phyloP scores from a whole-genome alignment of 495 filamentous ascomycete genomes.

The Xylaria telfairii region DNA sequence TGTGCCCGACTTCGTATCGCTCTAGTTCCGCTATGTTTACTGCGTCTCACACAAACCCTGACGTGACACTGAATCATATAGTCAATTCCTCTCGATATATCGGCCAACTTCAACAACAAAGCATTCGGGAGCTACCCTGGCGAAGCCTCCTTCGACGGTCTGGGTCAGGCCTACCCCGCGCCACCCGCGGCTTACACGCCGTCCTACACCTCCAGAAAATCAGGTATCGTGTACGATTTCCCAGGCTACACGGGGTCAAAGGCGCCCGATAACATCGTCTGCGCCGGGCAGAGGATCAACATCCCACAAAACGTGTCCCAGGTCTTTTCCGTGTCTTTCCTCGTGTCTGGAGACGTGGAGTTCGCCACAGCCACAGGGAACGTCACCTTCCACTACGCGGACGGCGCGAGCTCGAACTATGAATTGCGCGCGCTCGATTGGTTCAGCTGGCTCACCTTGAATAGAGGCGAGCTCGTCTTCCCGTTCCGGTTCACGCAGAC shows the following conservation, averaged over 20 bases:
- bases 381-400: conserved; percentile 55
- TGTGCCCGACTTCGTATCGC: not conserved
- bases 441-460: conserved; percentile 55
- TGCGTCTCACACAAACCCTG: too few relatives aligned
- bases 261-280: conserved; percentile 52
- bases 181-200: conserved; percentile 42
- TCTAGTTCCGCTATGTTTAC: not conserved
- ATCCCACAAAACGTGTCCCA: conserved; percentile 34
- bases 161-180: conserved; percentile 53
- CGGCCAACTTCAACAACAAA: conserved; percentile 50
- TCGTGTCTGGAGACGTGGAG: conserved; percentile 51
- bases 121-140: conserved; percentile 51
- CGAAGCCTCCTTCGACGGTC: conserved; percentile 50
- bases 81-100: conserved; percentile 43
- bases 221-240: conserved; percentile 54
- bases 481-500: conserved; percentile 53
- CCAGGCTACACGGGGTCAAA: conserved; percentile 51
- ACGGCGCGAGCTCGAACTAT: conserved; percentile 47
- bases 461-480: conserved; percentile 58
- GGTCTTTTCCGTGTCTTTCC: conserved; percentile 57
- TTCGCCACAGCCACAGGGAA: conserved; percentile 49
- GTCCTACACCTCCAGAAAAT: conserved; percentile 46
- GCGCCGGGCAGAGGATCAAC: conserved; percentile 48
- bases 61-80: conserved; percentile 8
- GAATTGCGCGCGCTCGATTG: conserved; percentile 55